These are phyloP conservation scores for Cyberlindnera mrakii DNA, from an alignment of 805 yeast genomes.

Conservation along the genomic window DNA sequence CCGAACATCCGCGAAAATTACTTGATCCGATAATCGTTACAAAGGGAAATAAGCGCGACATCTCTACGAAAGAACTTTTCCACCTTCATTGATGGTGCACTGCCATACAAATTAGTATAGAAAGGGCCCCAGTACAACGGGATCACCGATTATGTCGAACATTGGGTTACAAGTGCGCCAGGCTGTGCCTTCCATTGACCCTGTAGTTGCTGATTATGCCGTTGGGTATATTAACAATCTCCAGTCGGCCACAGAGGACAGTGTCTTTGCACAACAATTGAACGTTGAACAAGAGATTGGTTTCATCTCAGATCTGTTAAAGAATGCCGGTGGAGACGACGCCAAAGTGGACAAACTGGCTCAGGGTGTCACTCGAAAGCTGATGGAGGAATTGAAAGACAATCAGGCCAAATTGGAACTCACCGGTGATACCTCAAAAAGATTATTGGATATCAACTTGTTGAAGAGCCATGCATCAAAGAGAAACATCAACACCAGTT, in stretches of 20 bases:
- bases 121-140: not conserved
- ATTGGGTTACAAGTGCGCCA: constrained; percentile 62
- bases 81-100: constrained; percentile 23
- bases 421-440: constrained; percentile 83
- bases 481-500: constrained; percentile 68
- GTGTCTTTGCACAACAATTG: constrained; percentile 70
- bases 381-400: constrained; percentile 49
- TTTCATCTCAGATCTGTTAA: constrained; percentile 59
- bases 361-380: constrained; percentile 38
- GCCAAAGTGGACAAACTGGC: constrained; percentile 48
- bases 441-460: constrained; percentile 75
- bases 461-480: constrained; percentile 54
- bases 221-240: constrained; percentile 86
- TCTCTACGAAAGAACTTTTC: not conserved
- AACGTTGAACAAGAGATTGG: constrained; percentile 61
- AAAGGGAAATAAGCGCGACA: not conserved
- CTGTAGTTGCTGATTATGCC: constrained; percentile 82
- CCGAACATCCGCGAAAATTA: too few relatives aligned
- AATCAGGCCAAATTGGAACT: constrained; percentile 69
- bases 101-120: too few relatives aligned
- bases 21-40: too few relatives aligned
- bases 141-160: constrained; percentile 27
- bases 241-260: constrained; percentile 70
- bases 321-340: constrained; percentile 77
- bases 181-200: constrained; percentile 82